Conservation (phyloP, 805 yeast genomes). For the Teunomyces lycoperdinae region DNA sequence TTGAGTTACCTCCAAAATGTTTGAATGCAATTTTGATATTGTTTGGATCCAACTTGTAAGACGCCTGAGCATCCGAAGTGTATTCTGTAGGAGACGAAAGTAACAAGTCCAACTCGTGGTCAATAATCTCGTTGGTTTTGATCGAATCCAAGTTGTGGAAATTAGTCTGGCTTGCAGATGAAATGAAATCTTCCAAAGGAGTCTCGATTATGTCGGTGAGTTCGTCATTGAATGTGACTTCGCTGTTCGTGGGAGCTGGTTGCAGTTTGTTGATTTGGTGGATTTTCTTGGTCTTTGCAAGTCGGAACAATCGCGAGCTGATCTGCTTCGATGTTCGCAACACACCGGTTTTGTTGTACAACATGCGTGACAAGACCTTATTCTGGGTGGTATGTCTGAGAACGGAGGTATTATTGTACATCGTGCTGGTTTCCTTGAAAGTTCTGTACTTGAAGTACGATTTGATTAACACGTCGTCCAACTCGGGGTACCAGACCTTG, state of each 20-base stretch:
- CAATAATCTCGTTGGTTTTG: slow-evolving; percentile 24
- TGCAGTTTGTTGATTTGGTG: slow-evolving; percentile 19
- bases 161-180: slow-evolving; percentile 2
- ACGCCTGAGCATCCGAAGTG: neutral
- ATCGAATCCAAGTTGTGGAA: slow-evolving; percentile 14
- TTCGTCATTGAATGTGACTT: slow-evolving; percentile 12
- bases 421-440: slow-evolving; percentile 25
- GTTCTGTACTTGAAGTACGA: slow-evolving; percentile 34
- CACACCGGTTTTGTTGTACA: slow-evolving; percentile 34
- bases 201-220: slow-evolving; percentile 26
- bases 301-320: slow-evolving; percentile 25
- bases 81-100: slow-evolving; percentile 24
- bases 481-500: slow-evolving; percentile 33
- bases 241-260: neutral
- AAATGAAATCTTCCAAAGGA: slow-evolving; percentile 26
- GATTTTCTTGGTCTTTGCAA: slow-evolving; percentile 23
- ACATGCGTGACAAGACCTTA: slow-evolving; percentile 40
- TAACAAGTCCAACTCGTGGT: slow-evolving; percentile 28
- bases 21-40: slow-evolving; percentile 6
- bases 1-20: neutral
- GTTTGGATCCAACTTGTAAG: slow-evolving; percentile 4
- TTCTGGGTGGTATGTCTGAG: slow-evolving; percentile 36
- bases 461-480: slow-evolving; percentile 34
- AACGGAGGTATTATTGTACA: slow-evolving; percentile 16
- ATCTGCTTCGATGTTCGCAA: slow-evolving; percentile 38